Base-by-base conservation (phyloP, 176 grass and related monocot genomes). In the Rhynchospora pubera region DNA sequence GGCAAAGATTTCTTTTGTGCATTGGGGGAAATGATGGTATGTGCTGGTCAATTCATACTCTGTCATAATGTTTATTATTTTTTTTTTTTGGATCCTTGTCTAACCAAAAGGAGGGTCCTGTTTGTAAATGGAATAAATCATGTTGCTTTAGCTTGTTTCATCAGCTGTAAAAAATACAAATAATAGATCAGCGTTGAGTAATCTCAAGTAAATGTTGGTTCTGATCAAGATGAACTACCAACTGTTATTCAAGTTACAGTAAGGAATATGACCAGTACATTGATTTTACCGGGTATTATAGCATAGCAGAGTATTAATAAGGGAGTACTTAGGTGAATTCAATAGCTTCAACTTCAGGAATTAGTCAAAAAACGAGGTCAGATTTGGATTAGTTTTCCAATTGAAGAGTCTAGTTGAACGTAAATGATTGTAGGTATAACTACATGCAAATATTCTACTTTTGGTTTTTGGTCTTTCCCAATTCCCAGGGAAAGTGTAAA, bases 21-120 rank as follows among this genome's bases (percentile, higher is more conserved):
- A 91, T 98, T 81, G 96, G 96, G 86, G 96, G 96, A 73, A 98
- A 98, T 88, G 96, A 98, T 87, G 96, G 96, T 98, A 91, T 32
- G 83, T 43, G 65, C n/a, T 43, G 76, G 34, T 85, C 46, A 9
- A 21, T 70, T 47, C 26, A 28, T 69, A 68, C 44, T 10, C 57
- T 84, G 18, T 62, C 50, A 71, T 67, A 83, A 1, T 28, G 26
- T 1, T 28, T 28, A n/a, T 83, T 72, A 3, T 2, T 84, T 84
- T 45, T 45, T n/a, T 26, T 46, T n/a, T 46, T 21, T 64, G 30
- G 64, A 48, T 64, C 63, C 42, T 83, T 43, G n/a, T 82, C 16
- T 13, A 6, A 65, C 21, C 21, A 70, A 55, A 55, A 16, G 72
- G 48, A 8, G 15, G 52, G 70, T 24, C 21, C 46, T 11, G 52